Conservation (phyloP, 2,329 filamentous ascomycete genomes). For the Myriosclerotinia curreyana region DNA sequence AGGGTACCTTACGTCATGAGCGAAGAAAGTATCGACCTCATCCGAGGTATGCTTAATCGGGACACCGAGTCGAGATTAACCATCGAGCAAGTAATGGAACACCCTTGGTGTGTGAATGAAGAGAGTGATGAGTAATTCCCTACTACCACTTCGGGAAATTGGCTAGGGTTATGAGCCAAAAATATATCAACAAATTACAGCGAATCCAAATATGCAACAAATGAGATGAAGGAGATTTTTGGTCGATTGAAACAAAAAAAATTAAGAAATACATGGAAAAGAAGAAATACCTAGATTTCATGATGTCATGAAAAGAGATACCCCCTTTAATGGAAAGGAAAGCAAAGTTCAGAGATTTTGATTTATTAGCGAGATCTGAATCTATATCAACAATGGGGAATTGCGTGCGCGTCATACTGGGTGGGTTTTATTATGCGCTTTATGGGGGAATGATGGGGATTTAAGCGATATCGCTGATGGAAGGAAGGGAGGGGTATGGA, state of each 20-base stretch:
- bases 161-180: not conserved
- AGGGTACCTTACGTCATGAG: conserved; percentile 85
- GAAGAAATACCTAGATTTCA: conserved; percentile 22
- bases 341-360: conserved; percentile 20
- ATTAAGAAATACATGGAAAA: conserved; percentile 4
- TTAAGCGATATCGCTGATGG: not conserved
- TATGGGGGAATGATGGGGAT: not conserved
- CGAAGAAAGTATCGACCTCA: conserved; percentile 88
- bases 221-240: not conserved
- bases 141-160: conserved; percentile 27
- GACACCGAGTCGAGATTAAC: conserved; percentile 78
- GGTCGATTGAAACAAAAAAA: conserved; percentile 5
- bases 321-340: conserved; percentile 22
- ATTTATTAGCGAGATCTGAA: conserved; percentile 17
- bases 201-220: not conserved
- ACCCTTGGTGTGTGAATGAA: conserved; percentile 63
- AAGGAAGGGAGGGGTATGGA: not conserved
- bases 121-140: conserved; percentile 30
- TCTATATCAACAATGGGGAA: conserved; percentile 1
- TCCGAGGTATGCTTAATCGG: conserved; percentile 87
- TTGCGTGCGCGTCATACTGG: not conserved
- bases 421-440: conserved; percentile 6
- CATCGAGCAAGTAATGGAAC: conserved; percentile 84
- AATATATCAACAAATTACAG: conserved; percentile 2
- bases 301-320: conserved; percentile 22